A percentile compares a stretch with the other conserved stretches of the same genome.
Evolutionary conservation across 805 yeast genomes (phyloP).

Genomic region (Blastobotrys attinorum): DNA sequence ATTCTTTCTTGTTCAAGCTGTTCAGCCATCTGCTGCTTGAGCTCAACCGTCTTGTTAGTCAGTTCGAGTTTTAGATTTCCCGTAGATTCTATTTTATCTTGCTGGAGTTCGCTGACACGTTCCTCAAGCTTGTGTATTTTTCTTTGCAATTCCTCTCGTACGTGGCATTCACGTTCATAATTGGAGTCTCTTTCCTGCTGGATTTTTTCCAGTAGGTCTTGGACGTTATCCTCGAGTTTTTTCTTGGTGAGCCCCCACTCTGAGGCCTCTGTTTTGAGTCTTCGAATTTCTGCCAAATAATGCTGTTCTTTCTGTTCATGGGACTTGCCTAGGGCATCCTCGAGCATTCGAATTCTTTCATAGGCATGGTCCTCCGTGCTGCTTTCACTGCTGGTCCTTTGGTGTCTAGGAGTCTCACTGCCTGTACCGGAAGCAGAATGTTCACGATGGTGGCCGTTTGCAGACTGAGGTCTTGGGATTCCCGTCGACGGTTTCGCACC

Average conservation of each 20-base stretch:
- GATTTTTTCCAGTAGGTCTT: constrained; percentile 13
- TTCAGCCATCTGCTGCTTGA: constrained; percentile 15
- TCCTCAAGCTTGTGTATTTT: constrained; percentile 4
- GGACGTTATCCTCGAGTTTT: constrained; percentile 27
- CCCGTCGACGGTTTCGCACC: background rate
- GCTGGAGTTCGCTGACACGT: background rate
- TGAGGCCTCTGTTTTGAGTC: constrained; percentile 32
- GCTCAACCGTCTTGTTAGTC: constrained; percentile 1
- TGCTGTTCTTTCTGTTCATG: constrained; percentile 1
- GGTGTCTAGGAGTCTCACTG: too few species aligned
- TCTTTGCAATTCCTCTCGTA: background rate
- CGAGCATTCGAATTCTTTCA: too few species aligned
- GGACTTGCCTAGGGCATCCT: background rate
- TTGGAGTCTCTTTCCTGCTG: background rate
- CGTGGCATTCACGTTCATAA: background rate
- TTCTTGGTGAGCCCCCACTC: constrained; percentile 32
- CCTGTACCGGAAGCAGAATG: too few species aligned
- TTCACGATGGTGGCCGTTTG: background rate
- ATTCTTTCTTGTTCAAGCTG: constrained; percentile 24
- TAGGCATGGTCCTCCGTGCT: too few species aligned
- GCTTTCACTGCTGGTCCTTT: too few species aligned
- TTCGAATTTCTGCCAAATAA: constrained; percentile 4
- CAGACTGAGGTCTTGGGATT: background rate
- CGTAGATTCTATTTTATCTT: background rate
- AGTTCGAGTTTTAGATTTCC: constrained; percentile 1